These are phyloP conservation scores for Ogataea paradorogensis DNA, from an alignment of 805 yeast genomes.

Conservation along the genomic window DNA sequence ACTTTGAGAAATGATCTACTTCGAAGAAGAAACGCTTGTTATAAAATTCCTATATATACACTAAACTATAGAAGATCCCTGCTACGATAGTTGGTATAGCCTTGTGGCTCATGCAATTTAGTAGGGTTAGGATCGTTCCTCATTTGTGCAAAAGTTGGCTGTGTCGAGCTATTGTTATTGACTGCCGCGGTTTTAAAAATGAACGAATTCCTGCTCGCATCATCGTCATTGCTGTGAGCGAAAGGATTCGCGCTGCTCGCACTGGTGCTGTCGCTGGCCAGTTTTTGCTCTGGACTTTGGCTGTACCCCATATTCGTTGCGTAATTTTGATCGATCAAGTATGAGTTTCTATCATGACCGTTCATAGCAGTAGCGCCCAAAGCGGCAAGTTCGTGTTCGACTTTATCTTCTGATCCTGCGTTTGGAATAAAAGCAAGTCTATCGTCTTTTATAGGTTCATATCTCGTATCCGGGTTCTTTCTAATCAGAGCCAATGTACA, in stretches of 20 bases:
- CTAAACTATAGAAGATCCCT: constrained; percentile 14
- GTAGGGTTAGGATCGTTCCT: constrained; percentile 6
- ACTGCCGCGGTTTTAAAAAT: constrained; percentile 15
- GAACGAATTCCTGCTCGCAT: constrained; percentile 19
- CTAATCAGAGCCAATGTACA: constrained; percentile 80
- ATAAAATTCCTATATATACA: constrained; percentile 3
- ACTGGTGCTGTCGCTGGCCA: constrained; percentile 17
- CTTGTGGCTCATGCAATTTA: constrained; percentile 3
- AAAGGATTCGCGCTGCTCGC: constrained; percentile 20
- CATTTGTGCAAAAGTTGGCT: constrained; percentile 7
- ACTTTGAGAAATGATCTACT: constrained; percentile 15
- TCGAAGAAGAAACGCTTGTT: background rate
- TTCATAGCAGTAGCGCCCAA: constrained; percentile 68
- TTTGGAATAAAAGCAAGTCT: constrained; percentile 89
- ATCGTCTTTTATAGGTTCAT: constrained; percentile 96
- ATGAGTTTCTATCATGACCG: constrained; percentile 47
- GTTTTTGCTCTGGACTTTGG: constrained; percentile 22
- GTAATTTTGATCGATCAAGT: constrained; percentile 30
- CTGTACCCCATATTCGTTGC: constrained; percentile 25
- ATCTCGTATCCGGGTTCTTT: constrained; percentile 92
- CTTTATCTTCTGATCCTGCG: constrained; percentile 35
- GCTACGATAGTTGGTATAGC: constrained; percentile 14
- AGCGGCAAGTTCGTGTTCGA: constrained; percentile 65
- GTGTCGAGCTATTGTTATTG: constrained; percentile 9
- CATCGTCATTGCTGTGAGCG: constrained; percentile 13